A percentile compares a stretch with the other conserved stretches of the same genome.
phyloP scores from a whole-genome alignment of 2,329 filamentous ascomycete species.

The Aureobasidium lini region DNA sequence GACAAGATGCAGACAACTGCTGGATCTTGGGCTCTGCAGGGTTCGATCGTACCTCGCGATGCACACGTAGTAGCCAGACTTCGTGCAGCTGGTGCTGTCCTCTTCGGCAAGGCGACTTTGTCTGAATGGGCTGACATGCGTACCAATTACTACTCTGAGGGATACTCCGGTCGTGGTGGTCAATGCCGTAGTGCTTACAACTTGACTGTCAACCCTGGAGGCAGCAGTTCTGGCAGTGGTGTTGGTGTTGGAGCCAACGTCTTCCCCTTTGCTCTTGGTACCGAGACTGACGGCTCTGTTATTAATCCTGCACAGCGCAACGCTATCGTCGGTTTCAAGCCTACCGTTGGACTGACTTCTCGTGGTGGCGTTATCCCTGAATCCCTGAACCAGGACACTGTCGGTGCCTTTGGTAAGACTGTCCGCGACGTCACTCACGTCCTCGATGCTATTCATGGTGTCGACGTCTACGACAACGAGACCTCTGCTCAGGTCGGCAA shows the following conservation, averaged over 20 bases:
- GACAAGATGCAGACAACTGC: constrained; percentile 69
- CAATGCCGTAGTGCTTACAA: constrained; percentile 62
- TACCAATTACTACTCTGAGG: constrained; percentile 59
- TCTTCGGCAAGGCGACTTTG: constrained; percentile 64
- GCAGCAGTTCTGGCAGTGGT: constrained; percentile 60
- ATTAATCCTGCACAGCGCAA: constrained; percentile 66
- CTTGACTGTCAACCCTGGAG: constrained; percentile 59
- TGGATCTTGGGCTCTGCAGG: constrained; percentile 59
- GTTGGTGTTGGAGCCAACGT: constrained; percentile 58
- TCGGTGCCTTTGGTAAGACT: constrained; percentile 60
- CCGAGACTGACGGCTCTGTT: constrained; percentile 62
- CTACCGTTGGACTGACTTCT: constrained; percentile 66
- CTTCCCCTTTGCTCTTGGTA: constrained; percentile 59
- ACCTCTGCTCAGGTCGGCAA: constrained; percentile 50
- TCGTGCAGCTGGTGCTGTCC: constrained; percentile 57
- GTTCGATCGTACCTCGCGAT: constrained; percentile 60
- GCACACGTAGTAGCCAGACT: constrained; percentile 55
- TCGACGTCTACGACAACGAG: constrained; percentile 58
- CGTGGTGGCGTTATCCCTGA: constrained; percentile 53
- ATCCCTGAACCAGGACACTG: constrained; percentile 58
- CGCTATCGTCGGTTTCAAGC: constrained; percentile 65
- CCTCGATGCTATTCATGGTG: constrained; percentile 61
- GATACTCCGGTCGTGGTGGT: constrained; percentile 57
- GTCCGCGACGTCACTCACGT: constrained; percentile 61
- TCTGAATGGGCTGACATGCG: constrained; percentile 72